Evolutionary conservation across 2,329 filamentous ascomycete species (phyloP).

Genomic region (Aureobasidium musti): DNA sequence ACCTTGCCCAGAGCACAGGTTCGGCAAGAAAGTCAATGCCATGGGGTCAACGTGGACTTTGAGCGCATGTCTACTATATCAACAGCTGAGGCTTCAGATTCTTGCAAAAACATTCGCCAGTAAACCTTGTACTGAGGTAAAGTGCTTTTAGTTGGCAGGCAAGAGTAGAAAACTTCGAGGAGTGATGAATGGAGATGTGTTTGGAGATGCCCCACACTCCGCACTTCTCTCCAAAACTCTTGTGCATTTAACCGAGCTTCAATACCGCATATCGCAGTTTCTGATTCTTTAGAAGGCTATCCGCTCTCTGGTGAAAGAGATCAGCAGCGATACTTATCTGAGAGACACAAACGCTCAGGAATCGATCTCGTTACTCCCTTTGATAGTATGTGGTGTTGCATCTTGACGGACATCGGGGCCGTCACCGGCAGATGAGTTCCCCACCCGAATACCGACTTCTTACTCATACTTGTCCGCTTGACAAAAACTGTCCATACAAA

Average conservation of each 20-base stretch:
- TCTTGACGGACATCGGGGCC: neutral
- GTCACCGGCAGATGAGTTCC: neutral
- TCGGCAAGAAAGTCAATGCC: neutral
- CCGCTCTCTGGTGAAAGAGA: neutral
- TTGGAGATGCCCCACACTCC: constrained; percentile 2
- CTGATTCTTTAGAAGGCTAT: neutral
- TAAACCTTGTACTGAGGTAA: neutral
- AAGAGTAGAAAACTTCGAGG: neutral
- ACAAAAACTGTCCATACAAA: neutral
- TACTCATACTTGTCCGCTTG: neutral
- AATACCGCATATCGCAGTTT: neutral
- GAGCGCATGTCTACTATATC: neutral
- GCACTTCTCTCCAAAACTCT: neutral
- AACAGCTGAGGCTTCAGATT: neutral
- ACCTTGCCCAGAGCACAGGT: neutral
- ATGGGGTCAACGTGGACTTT: neutral
- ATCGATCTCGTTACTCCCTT: no score
- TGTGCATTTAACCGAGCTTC: neutral
- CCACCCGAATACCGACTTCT: neutral
- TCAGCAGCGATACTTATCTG: neutral
- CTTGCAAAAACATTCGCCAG: neutral
- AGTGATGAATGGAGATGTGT: neutral
- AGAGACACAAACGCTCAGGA: neutral
- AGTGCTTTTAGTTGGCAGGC: neutral
- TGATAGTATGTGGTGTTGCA: neutral